phyloP scores from a whole-genome alignment of 2,329 filamentous ascomycete genomes.

The Metarhizium sp. region DNA sequence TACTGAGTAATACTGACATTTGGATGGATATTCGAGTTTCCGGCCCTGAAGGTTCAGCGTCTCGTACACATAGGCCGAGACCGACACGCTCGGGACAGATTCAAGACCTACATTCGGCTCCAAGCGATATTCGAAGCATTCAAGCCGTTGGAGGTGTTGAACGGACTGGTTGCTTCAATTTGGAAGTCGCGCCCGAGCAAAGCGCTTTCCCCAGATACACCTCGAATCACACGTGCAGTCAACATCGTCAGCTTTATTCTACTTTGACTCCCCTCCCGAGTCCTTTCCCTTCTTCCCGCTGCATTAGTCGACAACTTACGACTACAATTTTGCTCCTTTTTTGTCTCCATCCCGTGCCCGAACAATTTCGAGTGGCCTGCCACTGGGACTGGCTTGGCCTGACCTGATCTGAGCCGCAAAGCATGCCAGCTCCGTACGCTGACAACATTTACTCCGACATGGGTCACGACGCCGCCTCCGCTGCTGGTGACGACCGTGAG shows the following conservation, averaged over 20 bases:
- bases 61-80: too few species aligned
- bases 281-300: background rate
- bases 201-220: background rate
- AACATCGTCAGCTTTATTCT: background rate
- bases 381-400: background rate
- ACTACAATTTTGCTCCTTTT: background rate
- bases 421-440: constrained; percentile 37
- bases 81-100: too few species aligned
- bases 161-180: background rate
- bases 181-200: background rate
- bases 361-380: background rate
- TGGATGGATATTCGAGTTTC: too few species aligned
- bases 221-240: background rate
- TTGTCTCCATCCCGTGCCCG: background rate
- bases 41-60: too few species aligned
- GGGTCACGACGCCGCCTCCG: constrained; percentile 6
- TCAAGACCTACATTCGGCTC: too few species aligned
- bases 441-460: constrained; percentile 36
- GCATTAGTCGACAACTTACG: background rate
- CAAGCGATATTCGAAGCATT: too few species aligned
- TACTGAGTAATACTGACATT: too few species aligned
- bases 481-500: too few species aligned
- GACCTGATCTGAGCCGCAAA: constrained; percentile 1
- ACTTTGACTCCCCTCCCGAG: background rate
- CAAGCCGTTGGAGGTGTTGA: too few species aligned